These are phyloP conservation scores for Colletotrichum agaves DNA, from an alignment of 2,329 filamentous ascomycete genomes.

Conservation along the genomic window DNA sequence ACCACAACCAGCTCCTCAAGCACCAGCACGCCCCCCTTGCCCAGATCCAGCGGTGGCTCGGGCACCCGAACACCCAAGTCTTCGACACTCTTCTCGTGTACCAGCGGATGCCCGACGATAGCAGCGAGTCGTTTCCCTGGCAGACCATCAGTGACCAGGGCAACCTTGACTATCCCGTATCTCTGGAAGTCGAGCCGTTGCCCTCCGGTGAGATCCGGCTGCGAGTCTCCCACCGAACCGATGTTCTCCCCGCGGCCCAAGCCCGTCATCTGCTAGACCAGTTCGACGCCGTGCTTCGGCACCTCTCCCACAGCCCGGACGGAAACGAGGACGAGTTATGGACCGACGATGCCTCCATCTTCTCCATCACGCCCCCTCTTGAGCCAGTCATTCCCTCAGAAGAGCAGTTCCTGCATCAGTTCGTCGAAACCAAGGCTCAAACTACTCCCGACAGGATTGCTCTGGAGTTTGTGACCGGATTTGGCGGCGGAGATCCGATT, in stretches of 20 bases:
- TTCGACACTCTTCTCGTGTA: constrained; percentile 91
- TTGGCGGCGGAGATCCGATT: constrained; percentile 57
- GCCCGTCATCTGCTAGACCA: constrained; percentile 75
- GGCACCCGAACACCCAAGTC: constrained; percentile 70
- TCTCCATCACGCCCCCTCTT: constrained; percentile 74
- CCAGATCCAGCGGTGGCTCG: constrained; percentile 78
- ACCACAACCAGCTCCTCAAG: constrained; percentile 72
- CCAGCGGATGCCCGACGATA: constrained; percentile 66
- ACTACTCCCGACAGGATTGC: constrained; percentile 70
- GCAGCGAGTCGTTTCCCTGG: constrained; percentile 59
- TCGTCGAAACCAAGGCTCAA: constrained; percentile 74
- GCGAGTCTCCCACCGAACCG: constrained; percentile 72
- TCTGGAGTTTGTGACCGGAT: constrained; percentile 76
- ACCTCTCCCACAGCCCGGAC: constrained; percentile 64
- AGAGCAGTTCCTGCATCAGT: constrained; percentile 76
- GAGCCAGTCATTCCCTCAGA: constrained; percentile 66
- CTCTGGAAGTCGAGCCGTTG: constrained; percentile 78
- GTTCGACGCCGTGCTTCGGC: constrained; percentile 73
- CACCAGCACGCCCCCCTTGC: constrained; percentile 78
- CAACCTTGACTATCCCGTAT: constrained; percentile 80
- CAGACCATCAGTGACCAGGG: constrained; percentile 72
- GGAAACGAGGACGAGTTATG: constrained; percentile 53
- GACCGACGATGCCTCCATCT: constrained; percentile 50
- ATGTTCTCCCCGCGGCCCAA: constrained; percentile 75
- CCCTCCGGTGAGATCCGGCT: constrained; percentile 62